These are phyloP conservation scores for Lachnellula arida DNA, from an alignment of 2,329 filamentous ascomycete genomes.

Conservation along the genomic window DNA sequence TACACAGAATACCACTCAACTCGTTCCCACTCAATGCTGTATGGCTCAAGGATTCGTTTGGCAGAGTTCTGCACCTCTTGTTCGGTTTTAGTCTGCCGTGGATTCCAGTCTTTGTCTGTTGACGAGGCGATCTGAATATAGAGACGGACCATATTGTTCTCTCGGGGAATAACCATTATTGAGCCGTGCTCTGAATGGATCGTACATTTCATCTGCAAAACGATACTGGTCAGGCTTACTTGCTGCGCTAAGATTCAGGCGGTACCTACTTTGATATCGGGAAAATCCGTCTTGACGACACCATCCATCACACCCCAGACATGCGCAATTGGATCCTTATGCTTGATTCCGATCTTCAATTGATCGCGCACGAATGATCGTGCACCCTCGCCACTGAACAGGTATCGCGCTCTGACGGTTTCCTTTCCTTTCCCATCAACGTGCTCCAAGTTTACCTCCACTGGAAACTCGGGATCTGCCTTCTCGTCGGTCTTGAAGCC, in stretches of 20 bases:
- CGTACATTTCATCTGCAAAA: slow-evolving; percentile 61
- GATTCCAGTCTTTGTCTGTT: slow-evolving; percentile 56
- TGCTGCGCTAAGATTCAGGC: background rate
- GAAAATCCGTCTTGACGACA: slow-evolving; percentile 68
- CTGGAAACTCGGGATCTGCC: slow-evolving; percentile 62
- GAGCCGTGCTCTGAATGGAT: slow-evolving; percentile 71
- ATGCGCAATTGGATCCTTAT: slow-evolving; percentile 64
- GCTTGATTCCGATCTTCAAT: slow-evolving; percentile 65
- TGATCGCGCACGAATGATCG: slow-evolving; percentile 60
- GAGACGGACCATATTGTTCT: slow-evolving; percentile 63
- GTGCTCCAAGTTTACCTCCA: slow-evolving; percentile 72
- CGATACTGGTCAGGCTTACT: background rate
- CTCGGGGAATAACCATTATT: slow-evolving; percentile 75
- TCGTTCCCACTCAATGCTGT: slow-evolving; percentile 61
- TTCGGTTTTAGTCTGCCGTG: slow-evolving; percentile 58
- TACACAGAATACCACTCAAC: slow-evolving; percentile 75
- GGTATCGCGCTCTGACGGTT: slow-evolving; percentile 62
- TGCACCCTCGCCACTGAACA: slow-evolving; percentile 68
- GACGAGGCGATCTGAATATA: slow-evolving; percentile 65
- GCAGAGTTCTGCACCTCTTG: slow-evolving; percentile 61
- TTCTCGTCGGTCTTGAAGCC: slow-evolving; percentile 56
- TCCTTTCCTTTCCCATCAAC: slow-evolving; percentile 70
- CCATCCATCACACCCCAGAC: slow-evolving; percentile 76
- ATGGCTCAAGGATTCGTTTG: slow-evolving; percentile 61
- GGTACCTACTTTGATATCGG: slow-evolving; percentile 66